Evolutionary conservation across 176 grass and related monocot genomes (phyloP).

Genomic region (Rhynchospora breviuscula): DNA sequence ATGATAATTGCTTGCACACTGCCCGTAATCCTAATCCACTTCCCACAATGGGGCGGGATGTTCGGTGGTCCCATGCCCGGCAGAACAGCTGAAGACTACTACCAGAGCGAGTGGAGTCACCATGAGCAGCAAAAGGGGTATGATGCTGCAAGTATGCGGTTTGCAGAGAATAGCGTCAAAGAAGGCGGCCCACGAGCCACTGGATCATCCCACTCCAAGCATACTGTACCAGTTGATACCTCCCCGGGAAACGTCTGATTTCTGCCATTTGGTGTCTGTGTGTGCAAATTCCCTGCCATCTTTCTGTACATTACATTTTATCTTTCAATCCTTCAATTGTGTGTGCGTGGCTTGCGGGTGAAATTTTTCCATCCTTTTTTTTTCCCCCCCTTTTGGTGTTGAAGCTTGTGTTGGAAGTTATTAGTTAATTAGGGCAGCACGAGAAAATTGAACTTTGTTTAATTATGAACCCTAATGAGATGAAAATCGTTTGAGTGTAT

Average conservation of each 20-base stretch:
- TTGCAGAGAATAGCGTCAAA: slow-evolving; percentile 71
- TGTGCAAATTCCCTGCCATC: background rate
- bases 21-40: slow-evolving; percentile 51
- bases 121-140: slow-evolving; percentile 45
- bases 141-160: slow-evolving; percentile 32
- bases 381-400: background rate
- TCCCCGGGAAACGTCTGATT: slow-evolving; percentile 34
- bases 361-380: background rate
- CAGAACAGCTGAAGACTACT: slow-evolving; percentile 62
- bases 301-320: background rate
- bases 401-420: background rate
- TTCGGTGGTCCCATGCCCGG: slow-evolving; percentile 26
- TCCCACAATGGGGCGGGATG: slow-evolving; percentile 85
- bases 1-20: slow-evolving; percentile 90
- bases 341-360: background rate
- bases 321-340: background rate
- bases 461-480: no score
- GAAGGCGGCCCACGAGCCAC: slow-evolving; percentile 31
- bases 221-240: slow-evolving; percentile 45
- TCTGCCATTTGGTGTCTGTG: background rate
- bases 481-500: no score
- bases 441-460: background rate
- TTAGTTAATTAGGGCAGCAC: background rate
- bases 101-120: slow-evolving; percentile 59
- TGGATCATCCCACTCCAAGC: slow-evolving; percentile 34